Base-by-base conservation (phyloP, 1,284 basidiomycete genomes). In the Cryptococcus floricola region DNA sequence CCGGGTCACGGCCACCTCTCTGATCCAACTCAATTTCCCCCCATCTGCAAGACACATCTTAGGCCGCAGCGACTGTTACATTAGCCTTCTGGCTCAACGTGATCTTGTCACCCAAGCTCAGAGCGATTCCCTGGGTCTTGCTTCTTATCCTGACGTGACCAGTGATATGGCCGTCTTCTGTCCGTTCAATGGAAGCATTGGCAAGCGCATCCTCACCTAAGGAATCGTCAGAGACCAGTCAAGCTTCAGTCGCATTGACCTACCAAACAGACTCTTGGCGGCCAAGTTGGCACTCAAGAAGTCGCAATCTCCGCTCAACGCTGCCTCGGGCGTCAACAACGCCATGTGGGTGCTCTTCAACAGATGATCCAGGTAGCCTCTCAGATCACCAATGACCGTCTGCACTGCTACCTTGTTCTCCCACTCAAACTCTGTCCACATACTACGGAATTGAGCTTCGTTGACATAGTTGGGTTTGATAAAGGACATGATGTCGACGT, bases 341-440 rank as follows among this genome's bases (percentile, higher is more conserved):
- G 90, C 86, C 93, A 97, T 97, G 78, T 97, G 95, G 28, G 92
- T 96, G 31, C 87, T 84, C 65, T 87, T 86, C 88, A 94, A 90
- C 75, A 97, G 88, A 71, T 95, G 90, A 56, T 86, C 81, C 53
- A 97, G 82, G 79, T 94, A 93, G 50, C 84, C 84, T 57, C 88
- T 85, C 23, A 92, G 85, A 69, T 90, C 85, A 55, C 85, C 87
- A 62, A 93, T 87, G 19, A 84, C 76, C 44, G 87, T 91, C 66
- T 87, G 87, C 56, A 96, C 91, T 67, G 94, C 94, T 58, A 96
- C 92, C 69, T 93, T 85, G 81, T 97, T 97, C 81, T 96, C 93
- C 93, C 93, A 97, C 76, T 96, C 92, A 66, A 96, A 96, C 77
- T 95, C 93, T 49, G 91, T 96, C 92, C 92, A 95, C 91, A 94